Conservation (phyloP, 2,329 filamentous ascomycete genomes). For the Helicocarpus griseus region DNA sequence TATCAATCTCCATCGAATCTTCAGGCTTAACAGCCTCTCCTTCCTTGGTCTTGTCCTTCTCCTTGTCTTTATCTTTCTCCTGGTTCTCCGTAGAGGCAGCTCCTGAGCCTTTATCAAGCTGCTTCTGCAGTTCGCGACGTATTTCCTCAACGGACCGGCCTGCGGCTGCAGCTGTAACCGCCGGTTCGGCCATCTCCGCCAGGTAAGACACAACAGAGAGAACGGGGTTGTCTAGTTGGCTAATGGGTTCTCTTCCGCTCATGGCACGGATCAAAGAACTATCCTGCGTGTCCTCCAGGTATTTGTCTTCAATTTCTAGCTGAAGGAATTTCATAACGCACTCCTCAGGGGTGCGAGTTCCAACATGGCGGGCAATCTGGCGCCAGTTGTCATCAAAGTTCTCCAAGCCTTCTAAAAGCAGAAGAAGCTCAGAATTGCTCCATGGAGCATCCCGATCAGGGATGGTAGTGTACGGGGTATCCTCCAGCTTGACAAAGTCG, state of each 20-base stretch:
- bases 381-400: slow-evolving; percentile 94
- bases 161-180: slow-evolving; percentile 80
- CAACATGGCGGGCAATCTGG: slow-evolving; percentile 83
- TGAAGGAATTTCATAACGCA: slow-evolving; percentile 95
- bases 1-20: slow-evolving; percentile 51
- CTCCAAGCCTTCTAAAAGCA: slow-evolving; percentile 83
- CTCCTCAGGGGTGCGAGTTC: slow-evolving; percentile 84
- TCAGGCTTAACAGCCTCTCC: slow-evolving; percentile 42
- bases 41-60: slow-evolving; percentile 43
- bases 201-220: slow-evolving; percentile 94
- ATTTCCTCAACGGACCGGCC: slow-evolving; percentile 81
- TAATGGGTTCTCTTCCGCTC: slow-evolving; percentile 77
- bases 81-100: slow-evolving; percentile 45
- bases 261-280: slow-evolving; percentile 59
- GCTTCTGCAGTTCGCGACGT: slow-evolving; percentile 66
- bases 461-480: slow-evolving; percentile 69
- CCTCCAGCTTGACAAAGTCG: slow-evolving; percentile 83
- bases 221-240: slow-evolving; percentile 87
- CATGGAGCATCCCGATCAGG: slow-evolving; percentile 78
- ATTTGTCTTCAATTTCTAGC: slow-evolving; percentile 95
- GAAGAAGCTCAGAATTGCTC: slow-evolving; percentile 82
- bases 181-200: slow-evolving; percentile 80
- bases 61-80: slow-evolving; percentile 43
- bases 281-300: slow-evolving; percentile 66
- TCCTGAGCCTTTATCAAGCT: slow-evolving; percentile 54